Conservation (phyloP, 129 eudicot genomes). For the Scalesia atractyloides region DNA sequence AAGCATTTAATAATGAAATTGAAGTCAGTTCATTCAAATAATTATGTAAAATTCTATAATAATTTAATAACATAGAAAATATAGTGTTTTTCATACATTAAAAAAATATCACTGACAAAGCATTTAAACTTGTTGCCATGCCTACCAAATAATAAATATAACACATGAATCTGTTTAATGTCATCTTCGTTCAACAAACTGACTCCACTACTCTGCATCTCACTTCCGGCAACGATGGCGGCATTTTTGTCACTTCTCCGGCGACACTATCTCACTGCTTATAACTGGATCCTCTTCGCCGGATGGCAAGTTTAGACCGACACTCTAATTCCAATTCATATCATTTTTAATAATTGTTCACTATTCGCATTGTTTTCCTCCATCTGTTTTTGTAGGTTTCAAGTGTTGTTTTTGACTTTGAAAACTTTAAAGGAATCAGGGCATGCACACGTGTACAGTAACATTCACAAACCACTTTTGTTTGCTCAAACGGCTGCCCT, state of each 20-base stretch:
- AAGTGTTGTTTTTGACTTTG: conserved; percentile 70
- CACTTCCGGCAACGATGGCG: conserved; percentile 42
- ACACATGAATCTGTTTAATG: conserved; percentile 29
- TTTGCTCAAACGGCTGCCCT: conserved; percentile 95
- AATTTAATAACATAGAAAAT: too few species aligned
- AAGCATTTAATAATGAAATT: too few species aligned
- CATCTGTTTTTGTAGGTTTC: conserved; percentile 45
- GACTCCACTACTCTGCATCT: conserved; percentile 2
- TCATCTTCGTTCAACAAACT: conserved; percentile 4
- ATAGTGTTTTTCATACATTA: too few species aligned
- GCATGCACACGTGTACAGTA: conserved; percentile 72
- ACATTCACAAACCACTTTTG: conserved; percentile 72
- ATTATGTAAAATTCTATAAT: too few species aligned
- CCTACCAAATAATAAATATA: too few species aligned
- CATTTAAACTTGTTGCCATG: too few species aligned
- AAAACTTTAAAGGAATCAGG: conserved; percentile 72
- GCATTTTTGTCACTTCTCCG: conserved; percentile 45
- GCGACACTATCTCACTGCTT: conserved; percentile 62
- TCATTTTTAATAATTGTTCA: background rate
- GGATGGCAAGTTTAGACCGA: conserved; percentile 63
- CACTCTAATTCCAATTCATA: background rate
- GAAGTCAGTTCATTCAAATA: too few species aligned
- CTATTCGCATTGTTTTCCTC: background rate
- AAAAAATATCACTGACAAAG: too few species aligned
- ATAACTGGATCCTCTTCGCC: conserved; percentile 74